Conservation (phyloP, 2,329 filamentous ascomycete species). For the Trichoderma sp. region DNA sequence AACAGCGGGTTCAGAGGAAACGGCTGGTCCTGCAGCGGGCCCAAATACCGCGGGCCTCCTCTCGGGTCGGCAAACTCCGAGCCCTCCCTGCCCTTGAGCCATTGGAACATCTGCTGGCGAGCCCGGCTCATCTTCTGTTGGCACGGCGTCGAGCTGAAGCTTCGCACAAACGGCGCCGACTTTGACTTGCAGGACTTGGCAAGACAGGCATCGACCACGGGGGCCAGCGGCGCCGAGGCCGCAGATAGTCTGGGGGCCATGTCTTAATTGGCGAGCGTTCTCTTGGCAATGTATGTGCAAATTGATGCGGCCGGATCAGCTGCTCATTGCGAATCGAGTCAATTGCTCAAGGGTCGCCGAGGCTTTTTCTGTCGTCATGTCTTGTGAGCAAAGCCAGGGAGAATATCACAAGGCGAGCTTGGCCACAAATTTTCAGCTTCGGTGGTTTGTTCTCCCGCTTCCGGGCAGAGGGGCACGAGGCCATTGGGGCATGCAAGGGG, state of each 20-base stretch:
- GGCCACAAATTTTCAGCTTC: slow-evolving; percentile 8
- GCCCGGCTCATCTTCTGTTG: slow-evolving; percentile 37
- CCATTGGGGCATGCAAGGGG: neutral
- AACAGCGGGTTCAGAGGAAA: slow-evolving; percentile 75
- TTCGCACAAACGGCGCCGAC: slow-evolving; percentile 27
- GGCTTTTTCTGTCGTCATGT: neutral
- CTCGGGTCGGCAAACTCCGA: slow-evolving; percentile 26
- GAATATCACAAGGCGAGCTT: slow-evolving; percentile 1
- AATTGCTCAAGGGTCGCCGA: slow-evolving; percentile 2
- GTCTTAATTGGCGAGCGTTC: neutral
- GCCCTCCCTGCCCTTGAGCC: slow-evolving; percentile 33
- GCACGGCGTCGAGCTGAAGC: slow-evolving; percentile 41
- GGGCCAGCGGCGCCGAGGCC: slow-evolving; percentile 31
- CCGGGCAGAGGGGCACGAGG: neutral
- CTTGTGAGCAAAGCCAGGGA: neutral
- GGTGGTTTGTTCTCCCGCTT: slow-evolving; percentile 1
- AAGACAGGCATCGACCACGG: slow-evolving; percentile 29
- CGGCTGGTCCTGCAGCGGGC: slow-evolving; percentile 46
- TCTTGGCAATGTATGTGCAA: neutral
- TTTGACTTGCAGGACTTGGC: slow-evolving; percentile 15
- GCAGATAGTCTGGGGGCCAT: slow-evolving; percentile 36
- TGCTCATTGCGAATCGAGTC: neutral
- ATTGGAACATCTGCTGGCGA: slow-evolving; percentile 39
- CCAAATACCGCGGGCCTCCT: slow-evolving; percentile 38
- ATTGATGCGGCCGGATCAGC: neutral